Evolutionary conservation across 225 moss, liverwort and hornwort genomes (phyloP), one percentile per base, ranked within the genome.

Genomic region (Antitrichia curtipendula): DNA sequence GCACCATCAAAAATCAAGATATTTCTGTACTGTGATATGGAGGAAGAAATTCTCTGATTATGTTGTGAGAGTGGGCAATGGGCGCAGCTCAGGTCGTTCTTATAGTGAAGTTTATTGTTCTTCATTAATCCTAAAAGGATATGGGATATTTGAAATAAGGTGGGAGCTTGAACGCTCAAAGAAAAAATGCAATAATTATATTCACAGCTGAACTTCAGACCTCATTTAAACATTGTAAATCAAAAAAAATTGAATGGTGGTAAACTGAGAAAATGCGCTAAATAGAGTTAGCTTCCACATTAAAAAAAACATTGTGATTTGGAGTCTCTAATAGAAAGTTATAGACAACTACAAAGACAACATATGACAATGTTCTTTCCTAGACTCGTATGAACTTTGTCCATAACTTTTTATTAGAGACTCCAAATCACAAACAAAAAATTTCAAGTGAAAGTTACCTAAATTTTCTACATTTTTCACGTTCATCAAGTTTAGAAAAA

Each of bases 261-360:
- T 4, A 6, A 47, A 0, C 4, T 29, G 2, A 73, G 6, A 49
- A 31, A 31, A 49, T 49, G 12, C 20, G 9, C 19, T 32, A 12
- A 20, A 49, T 49, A 18, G 50, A 32, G 21, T 19, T 21, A 74
- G 1, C 0, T 32, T 49, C 32, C 12, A 74, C 5, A 0, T 8
- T 0, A 2, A 21, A 45, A 12, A 20, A 7, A 4, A 0, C 1
- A 0, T 20, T 74, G 12, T 49, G 5, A 74, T 49, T 20, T 49
- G 32, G 32, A 74, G 20, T 20, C 2, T 49, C 1, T 50, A 1
- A 50, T 74, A 12, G 13, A 74, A 50, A 49, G 49, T 32, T 32
- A 74, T 49, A 7, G 20, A 19, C 43, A 50, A 32, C 8, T 32
- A 12, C 0, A 31, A 25, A 32, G 3, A 32, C 12, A 74, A 21